Evolutionary conservation across 495 filamentous ascomycete genomes (phyloP).

Genomic region (Cercophora sp.): DNA sequence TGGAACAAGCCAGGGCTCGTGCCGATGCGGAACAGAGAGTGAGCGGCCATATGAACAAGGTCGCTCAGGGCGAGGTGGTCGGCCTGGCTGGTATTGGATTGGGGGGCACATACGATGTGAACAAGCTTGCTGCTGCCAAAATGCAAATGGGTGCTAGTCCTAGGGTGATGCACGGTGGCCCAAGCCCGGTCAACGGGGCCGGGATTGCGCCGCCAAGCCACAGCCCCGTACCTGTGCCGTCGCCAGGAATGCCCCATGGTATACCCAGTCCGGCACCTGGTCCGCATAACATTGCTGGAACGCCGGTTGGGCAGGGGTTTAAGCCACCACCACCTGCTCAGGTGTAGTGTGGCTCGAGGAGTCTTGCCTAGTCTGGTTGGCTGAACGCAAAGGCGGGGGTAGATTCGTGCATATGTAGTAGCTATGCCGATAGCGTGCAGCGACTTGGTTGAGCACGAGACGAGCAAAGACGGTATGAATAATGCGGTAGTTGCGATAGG

Average conservation of each 20-base stretch:
- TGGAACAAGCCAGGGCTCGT: slow-evolving; percentile 45
- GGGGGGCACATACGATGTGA: slow-evolving; percentile 31
- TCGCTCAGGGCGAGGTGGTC: slow-evolving; percentile 27
- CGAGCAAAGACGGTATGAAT: no score
- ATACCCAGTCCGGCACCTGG: not conserved
- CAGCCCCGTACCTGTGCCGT: not conserved
- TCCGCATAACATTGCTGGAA: no score
- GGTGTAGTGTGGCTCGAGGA: no score
- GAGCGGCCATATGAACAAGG: slow-evolving; percentile 32
- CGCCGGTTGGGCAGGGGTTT: not conserved
- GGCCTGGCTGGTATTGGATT: slow-evolving; percentile 37
- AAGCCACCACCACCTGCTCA: not conserved
- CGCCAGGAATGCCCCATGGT: slow-evolving; percentile 1
- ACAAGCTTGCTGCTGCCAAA: slow-evolving; percentile 33
- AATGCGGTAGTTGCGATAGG: no score
- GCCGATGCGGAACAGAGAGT: slow-evolving; percentile 38
- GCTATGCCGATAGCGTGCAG: no score
- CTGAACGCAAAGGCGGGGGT: no score
- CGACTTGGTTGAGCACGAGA: no score
- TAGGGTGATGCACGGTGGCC: slow-evolving; percentile 15
- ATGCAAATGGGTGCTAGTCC: slow-evolving; percentile 29
- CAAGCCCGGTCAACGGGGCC: slow-evolving; percentile 16
- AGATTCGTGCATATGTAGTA: no score
- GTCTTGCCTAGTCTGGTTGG: no score
- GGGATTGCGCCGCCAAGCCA: not conserved